A percentile compares a stretch with the other conserved stretches of the same genome.
These are phyloP conservation scores for Penicillium glabrum DNA, from an alignment of 2,329 filamentous ascomycete species.

Conservation along the genomic window DNA sequence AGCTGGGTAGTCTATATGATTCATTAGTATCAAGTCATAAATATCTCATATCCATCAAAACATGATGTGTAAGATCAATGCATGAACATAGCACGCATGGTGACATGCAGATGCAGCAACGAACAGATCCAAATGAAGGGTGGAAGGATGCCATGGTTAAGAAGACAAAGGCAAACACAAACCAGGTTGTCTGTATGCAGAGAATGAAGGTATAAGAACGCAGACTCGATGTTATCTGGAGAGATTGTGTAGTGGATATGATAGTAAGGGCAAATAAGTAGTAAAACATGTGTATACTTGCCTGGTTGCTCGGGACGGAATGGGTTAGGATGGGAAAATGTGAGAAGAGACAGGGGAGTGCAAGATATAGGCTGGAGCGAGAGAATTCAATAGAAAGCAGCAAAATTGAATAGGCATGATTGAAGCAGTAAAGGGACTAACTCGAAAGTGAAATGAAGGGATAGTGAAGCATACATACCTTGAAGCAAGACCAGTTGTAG, in stretches of 20 bases:
- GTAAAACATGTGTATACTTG: background rate
- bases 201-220: background rate
- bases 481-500: background rate
- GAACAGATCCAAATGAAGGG: background rate
- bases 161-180: background rate
- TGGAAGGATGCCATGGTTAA: background rate
- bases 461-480: background rate
- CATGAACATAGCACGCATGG: background rate
- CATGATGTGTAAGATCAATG: background rate
- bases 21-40: background rate
- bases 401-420: background rate
- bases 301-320: too few species aligned
- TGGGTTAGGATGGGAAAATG: background rate
- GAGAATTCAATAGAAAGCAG: too few species aligned
- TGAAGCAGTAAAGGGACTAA: background rate
- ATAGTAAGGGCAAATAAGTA: background rate
- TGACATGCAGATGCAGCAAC: background rate
- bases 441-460: background rate
- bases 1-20: background rate
- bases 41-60: background rate
- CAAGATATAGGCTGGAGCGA: background rate
- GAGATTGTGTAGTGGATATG: background rate
- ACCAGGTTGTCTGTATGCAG: background rate
- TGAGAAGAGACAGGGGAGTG: background rate
- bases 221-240: background rate